phyloP scores from a whole-genome alignment of 2,329 filamentous ascomycete genomes.

The Uncinocarpus reesii region DNA sequence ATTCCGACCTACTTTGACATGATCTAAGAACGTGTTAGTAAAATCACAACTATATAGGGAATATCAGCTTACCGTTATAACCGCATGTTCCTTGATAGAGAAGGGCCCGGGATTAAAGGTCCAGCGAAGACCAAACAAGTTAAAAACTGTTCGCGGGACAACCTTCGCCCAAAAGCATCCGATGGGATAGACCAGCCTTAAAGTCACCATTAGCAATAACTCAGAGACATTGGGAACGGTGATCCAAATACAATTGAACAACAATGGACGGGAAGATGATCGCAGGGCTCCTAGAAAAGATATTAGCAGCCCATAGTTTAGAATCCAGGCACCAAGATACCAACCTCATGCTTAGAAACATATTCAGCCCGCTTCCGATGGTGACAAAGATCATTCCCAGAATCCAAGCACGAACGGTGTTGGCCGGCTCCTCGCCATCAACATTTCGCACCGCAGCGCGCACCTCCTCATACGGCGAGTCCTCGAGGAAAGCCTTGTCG shows the following conservation, averaged over 20 bases:
- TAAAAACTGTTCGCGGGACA: constrained; percentile 30
- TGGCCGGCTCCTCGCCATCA: constrained; percentile 48
- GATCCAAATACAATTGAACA: constrained; percentile 31
- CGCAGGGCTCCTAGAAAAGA: constrained; percentile 34
- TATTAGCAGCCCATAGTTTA: not conserved
- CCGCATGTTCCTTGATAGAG: constrained; percentile 40
- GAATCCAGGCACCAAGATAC: not conserved
- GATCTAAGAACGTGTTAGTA: constrained; percentile 62
- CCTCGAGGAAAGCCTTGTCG: constrained; percentile 49
- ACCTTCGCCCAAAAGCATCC: constrained; percentile 33
- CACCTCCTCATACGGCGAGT: constrained; percentile 53
- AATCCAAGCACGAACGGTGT: constrained; percentile 51
- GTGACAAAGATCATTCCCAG: constrained; percentile 50
- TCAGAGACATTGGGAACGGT: constrained; percentile 33
- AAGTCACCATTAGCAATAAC: not conserved
- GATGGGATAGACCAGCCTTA: constrained; percentile 48
- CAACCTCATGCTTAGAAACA: constrained; percentile 45
- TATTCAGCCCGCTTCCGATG: constrained; percentile 48
- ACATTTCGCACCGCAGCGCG: constrained; percentile 53
- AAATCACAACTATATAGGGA: constrained; percentile 44
- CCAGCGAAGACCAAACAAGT: constrained; percentile 32
- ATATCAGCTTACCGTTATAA: constrained; percentile 42
- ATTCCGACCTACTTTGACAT: constrained; percentile 51
- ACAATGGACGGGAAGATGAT: constrained; percentile 52
- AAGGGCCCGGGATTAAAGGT: constrained; percentile 37